These are phyloP conservation scores for Phylloporus scabripes DNA, from an alignment of 768 basidiomycete species.

Conservation along the genomic window DNA sequence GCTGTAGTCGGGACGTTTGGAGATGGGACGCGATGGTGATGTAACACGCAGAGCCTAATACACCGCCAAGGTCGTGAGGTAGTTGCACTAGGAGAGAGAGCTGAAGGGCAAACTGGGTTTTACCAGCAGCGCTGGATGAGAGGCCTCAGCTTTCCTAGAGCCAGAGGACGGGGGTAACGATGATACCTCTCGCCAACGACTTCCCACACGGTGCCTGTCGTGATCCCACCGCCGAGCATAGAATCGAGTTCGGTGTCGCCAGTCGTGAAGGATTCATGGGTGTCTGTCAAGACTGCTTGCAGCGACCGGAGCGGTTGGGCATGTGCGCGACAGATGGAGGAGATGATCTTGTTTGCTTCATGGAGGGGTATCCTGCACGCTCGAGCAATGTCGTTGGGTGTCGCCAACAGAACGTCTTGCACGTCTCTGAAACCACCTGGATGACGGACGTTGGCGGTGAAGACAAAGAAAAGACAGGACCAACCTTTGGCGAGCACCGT, in stretches of 20 bases:
- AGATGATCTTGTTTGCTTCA: slow-evolving; percentile 48
- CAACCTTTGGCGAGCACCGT: slow-evolving; percentile 36
- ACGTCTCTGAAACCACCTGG: slow-evolving; percentile 46
- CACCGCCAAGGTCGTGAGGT: slow-evolving; percentile 48
- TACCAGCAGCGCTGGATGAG: slow-evolving; percentile 76
- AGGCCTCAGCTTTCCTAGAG: slow-evolving; percentile 3
- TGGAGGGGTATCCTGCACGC: slow-evolving; percentile 47
- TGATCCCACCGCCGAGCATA: slow-evolving; percentile 73
- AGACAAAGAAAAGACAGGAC: not conserved
- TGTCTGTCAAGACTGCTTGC: slow-evolving; percentile 33
- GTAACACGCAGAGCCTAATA: slow-evolving; percentile 68
- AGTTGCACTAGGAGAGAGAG: slow-evolving; percentile 76
- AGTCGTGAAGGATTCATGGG: slow-evolving; percentile 55
- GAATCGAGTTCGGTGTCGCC: slow-evolving; percentile 68
- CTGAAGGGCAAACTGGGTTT: slow-evolving; percentile 88
- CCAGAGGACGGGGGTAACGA: not conserved
- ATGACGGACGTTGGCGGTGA: slow-evolving; percentile 2
- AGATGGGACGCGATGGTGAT: slow-evolving; percentile 68
- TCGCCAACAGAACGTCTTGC: slow-evolving; percentile 46
- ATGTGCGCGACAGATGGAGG: slow-evolving; percentile 42
- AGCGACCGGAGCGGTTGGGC: slow-evolving; percentile 38
- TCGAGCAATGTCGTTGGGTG: slow-evolving; percentile 48
- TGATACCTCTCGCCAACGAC: slow-evolving; percentile 80
- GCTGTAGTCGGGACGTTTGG: slow-evolving; percentile 60
- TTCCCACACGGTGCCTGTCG: slow-evolving; percentile 81